phyloP scores from a whole-genome alignment of 2,329 filamentous ascomycete genomes.

The Emergomyces pasteurianus region DNA sequence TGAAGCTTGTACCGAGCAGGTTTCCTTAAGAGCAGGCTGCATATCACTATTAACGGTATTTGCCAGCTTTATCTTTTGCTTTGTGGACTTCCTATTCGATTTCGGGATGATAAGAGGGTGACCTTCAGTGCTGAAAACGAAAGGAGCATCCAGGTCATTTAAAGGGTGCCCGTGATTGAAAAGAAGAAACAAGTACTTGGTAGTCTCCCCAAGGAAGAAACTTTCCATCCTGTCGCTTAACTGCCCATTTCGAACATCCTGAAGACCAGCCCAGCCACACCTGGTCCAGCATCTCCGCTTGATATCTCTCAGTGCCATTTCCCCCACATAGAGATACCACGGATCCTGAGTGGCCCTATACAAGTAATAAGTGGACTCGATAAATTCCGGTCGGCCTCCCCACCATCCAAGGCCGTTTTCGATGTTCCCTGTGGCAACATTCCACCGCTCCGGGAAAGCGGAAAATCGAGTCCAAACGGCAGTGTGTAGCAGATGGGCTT shows the following conservation, averaged over 20 bases:
- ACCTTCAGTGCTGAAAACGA: conserved; percentile 91
- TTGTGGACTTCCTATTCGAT: not conserved
- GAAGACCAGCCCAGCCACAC: conserved; percentile 87
- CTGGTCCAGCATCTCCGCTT: conserved; percentile 75
- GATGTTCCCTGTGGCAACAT: conserved; percentile 67
- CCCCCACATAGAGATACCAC: conserved; percentile 91
- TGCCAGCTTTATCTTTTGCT: conserved; percentile 2
- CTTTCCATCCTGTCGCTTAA: conserved; percentile 95
- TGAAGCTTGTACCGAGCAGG: conserved; percentile 53
- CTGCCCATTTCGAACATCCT: conserved; percentile 71
- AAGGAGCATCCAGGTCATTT: conserved; percentile 74
- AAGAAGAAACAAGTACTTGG: conserved; percentile 87
- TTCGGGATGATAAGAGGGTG: conserved; percentile 78
- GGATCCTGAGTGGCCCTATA: conserved; percentile 87
- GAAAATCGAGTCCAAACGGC: conserved; percentile 91
- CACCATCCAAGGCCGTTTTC: conserved; percentile 88
- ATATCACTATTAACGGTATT: conserved; percentile 4
- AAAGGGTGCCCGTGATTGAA: conserved; percentile 79
- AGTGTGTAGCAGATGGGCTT: conserved; percentile 80
- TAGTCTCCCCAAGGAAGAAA: conserved; percentile 93
- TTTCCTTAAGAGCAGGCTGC: conserved; percentile 12
- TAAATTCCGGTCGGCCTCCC: conserved; percentile 89
- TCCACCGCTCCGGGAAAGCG: conserved; percentile 92
- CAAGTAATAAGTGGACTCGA: conserved; percentile 94
- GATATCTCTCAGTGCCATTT: conserved; percentile 89